Evolutionary conservation across 371 early-diverging fungal species (phyloP).

Genomic region (Mortierella sp.): DNA sequence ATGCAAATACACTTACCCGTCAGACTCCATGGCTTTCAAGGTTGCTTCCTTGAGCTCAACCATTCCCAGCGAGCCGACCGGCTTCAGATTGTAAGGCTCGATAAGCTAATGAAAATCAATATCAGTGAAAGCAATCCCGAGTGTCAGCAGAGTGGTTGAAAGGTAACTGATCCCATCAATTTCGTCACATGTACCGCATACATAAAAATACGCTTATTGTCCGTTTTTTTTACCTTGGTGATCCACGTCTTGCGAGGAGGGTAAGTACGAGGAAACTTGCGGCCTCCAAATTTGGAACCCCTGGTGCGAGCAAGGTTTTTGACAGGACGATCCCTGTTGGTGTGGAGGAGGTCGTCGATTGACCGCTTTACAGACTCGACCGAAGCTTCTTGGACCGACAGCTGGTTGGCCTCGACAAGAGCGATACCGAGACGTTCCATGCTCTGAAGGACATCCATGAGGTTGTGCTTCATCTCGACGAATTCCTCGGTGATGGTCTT

Average conservation of each 20-base stretch:
- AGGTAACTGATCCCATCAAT: not conserved
- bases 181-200: not conserved
- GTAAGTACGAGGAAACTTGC: not conserved
- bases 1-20: constrained; percentile 18
- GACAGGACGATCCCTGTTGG: not conserved
- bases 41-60: constrained; percentile 34
- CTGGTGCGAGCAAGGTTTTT: not conserved
- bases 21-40: constrained; percentile 16
- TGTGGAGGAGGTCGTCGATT: not conserved
- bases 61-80: not conserved
- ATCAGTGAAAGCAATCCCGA: not conserved
- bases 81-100: constrained; percentile 30
- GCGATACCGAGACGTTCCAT: constrained; percentile 20
- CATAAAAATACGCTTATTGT: not conserved
- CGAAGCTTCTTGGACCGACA: constrained; percentile 9
- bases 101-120: constrained; percentile 19
- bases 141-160: not conserved
- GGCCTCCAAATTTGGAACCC: not conserved
- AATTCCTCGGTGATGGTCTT: constrained; percentile 19
- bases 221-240: constrained; percentile 18
- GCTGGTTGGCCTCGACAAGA: not conserved
- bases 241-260: constrained; percentile 30
- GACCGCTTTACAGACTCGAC: constrained; percentile 4
- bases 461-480: constrained; percentile 11
- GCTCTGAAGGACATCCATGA: constrained; percentile 11